Conservation (phyloP, 371 early-diverging fungal species). For the Zopfochytrium polystomum region DNA sequence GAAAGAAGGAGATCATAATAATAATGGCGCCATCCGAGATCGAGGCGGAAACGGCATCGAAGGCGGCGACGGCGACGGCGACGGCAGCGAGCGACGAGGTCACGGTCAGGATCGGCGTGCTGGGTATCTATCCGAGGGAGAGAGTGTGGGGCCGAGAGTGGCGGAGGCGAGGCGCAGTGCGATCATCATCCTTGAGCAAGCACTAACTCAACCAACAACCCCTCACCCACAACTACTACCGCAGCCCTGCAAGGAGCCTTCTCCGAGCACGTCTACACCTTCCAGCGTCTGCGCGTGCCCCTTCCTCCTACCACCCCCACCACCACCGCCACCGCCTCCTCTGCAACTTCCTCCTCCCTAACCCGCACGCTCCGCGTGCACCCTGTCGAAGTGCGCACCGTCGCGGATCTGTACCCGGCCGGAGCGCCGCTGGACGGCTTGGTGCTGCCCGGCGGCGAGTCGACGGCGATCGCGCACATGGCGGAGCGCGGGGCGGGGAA, state of each 20-base stretch:
- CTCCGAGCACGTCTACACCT: slow-evolving; percentile 79
- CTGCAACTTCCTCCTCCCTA: too few relatives aligned
- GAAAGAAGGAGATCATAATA: too few relatives aligned
- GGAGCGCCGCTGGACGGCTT: slow-evolving; percentile 68
- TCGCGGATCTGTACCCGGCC: slow-evolving; percentile 54
- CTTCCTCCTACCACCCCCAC: slow-evolving; percentile 65
- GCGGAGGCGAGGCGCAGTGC: too few relatives aligned
- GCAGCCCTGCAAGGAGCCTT: slow-evolving; percentile 92
- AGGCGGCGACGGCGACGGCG: too few relatives aligned
- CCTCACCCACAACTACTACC: too few relatives aligned
- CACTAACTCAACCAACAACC: neutral
- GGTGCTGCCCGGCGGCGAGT: slow-evolving; percentile 94
- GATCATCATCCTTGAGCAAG: too few relatives aligned
- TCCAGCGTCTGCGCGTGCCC: slow-evolving; percentile 56
- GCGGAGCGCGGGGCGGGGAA: slow-evolving; percentile 79
- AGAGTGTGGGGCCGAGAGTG: too few relatives aligned
- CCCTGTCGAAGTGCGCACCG: slow-evolving; percentile 67
- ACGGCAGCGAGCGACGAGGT: too few relatives aligned
- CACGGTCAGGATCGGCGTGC: too few relatives aligned
- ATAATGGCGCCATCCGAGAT: too few relatives aligned
- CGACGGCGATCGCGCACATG: slow-evolving; percentile 86
- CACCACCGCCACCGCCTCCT: slow-evolving; percentile 62
- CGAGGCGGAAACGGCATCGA: too few relatives aligned
- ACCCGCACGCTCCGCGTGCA: slow-evolving; percentile 60
- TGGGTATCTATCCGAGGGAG: too few relatives aligned